Percentiles rank a stretch among this genome's conserved stretches.
These are phyloP conservation scores for Nasturtium officinale DNA, from an alignment of 345 rosid species.

Conservation along the genomic window DNA sequence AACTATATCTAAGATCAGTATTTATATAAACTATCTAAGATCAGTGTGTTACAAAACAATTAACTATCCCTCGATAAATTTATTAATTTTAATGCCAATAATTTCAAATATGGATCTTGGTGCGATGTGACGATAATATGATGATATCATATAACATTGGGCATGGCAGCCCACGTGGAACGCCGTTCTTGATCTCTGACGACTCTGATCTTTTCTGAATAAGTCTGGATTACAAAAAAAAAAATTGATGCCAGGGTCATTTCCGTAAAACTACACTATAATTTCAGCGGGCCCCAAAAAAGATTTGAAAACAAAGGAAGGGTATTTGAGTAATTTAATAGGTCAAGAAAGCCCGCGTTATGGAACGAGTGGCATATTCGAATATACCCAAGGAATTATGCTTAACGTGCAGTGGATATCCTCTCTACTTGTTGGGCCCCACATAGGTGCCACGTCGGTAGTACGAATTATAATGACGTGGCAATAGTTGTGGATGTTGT, in stretches of 20 bases:
- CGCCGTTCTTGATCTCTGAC: conserved; percentile 30
- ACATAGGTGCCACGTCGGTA: conserved; percentile 26
- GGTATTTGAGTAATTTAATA: background rate
- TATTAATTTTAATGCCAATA: too few species aligned
- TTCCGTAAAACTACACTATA: background rate
- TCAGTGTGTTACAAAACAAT: background rate
- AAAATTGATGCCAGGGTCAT: conserved; percentile 15
- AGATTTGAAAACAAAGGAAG: background rate
- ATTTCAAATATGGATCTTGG: too few species aligned
- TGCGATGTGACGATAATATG: background rate
- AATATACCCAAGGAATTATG: conserved; percentile 37
- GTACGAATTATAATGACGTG: conserved; percentile 38
- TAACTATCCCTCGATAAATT: too few species aligned
- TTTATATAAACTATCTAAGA: too few species aligned
- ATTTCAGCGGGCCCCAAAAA: background rate
- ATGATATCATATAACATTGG: background rate
- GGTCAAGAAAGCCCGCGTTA: background rate
- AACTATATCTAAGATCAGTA: too few species aligned
- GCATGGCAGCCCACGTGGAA: conserved; percentile 18
- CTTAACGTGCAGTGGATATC: conserved; percentile 46
- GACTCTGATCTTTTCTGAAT: background rate
- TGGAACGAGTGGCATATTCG: conserved; percentile 42
- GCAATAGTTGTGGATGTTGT: conserved; percentile 19
- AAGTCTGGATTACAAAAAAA: background rate
- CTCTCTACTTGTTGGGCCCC: conserved; percentile 38